phyloP scores from a whole-genome alignment of 306 rosid genomes.

The Cucurbita maxima region DNA sequence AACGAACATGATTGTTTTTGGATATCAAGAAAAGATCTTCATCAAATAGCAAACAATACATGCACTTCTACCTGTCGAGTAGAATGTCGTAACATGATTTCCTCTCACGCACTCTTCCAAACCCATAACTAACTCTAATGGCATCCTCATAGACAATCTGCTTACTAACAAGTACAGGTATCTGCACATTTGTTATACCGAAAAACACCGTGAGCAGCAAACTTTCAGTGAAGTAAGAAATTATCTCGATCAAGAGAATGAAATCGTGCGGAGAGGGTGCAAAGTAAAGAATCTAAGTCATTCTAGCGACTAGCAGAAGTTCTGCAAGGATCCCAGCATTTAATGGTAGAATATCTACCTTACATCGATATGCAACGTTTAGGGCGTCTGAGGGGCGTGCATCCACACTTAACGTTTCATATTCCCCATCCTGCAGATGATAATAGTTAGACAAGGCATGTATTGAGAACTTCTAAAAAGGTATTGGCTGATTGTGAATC shows the following conservation, averaged over 20 bases:
- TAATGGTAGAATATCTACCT: conserved; percentile 31
- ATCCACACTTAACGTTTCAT: conserved; percentile 57
- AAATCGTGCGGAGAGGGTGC: background rate
- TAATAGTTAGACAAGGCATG: background rate
- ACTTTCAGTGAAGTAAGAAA: background rate
- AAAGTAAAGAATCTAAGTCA: background rate
- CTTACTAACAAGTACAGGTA: conserved; percentile 85
- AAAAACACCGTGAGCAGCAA: background rate
- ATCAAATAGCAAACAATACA: background rate
- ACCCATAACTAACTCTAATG: conserved; percentile 58
- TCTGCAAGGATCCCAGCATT: background rate
- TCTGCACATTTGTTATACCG: conserved; percentile 34
- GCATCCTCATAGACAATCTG: conserved; percentile 68
- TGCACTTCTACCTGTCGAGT: conserved; percentile 70
- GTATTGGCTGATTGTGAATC: background rate
- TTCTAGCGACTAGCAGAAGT: background rate
- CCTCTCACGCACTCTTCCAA: conserved; percentile 40
- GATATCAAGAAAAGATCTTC: background rate
- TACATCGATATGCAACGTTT: conserved; percentile 73
- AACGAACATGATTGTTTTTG: conserved; percentile 4
- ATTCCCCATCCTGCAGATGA: conserved; percentile 67
- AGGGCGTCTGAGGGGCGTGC: conserved; percentile 95
- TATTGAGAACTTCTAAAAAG: conserved; percentile 3
- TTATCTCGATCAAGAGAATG: background rate
- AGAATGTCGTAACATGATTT: conserved; percentile 59